Evolutionary conservation across 768 basidiomycete species (phyloP), one percentile per base, ranked within the genome.

Genomic region (Termitomyces bulborhizus): DNA sequence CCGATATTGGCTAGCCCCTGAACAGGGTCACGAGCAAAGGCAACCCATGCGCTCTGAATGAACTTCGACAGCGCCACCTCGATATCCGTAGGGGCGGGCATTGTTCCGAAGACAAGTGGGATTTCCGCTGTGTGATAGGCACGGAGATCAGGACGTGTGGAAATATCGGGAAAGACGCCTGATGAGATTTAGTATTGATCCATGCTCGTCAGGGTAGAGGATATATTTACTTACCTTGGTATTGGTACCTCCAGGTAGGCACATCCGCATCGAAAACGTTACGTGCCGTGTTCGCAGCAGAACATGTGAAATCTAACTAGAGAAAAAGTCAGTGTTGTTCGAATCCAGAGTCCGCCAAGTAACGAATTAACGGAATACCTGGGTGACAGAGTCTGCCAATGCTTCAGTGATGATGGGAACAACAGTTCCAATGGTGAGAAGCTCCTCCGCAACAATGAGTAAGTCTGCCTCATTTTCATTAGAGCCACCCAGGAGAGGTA

Each of bases 81-180:
- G 59, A 41, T 6, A 63, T 67, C 18, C 62, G 62, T 34, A 60
- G 56, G 31, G 54, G 42, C 15, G 60, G 43, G 11, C 57, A 66
- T 68, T 8, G 69, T 71, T 1, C 70, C 72, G 54, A 75, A 76
- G 37, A 72, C 66, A 24, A 72, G 61, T 0, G 74, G 72, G n/a
- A 77, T 68, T 34, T 74, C 68, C 4, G 71, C 66, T 0, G 67
- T 65, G 43, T 75, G 74, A 50, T 69, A 73, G 5, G 72, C 66
- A 18, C 74, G 67, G 4, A 73, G 58, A 46, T 69, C 67, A 7
- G 66, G 59, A 9, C 65, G 64, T 18, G 62, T 58, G 1, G 72
- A 69, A 18, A 74, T 68, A 46, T 70, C 68, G 12, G 69, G 69
- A 53, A 73, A 74, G 11, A 73, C 63, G 27, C 60, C 72, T 73